Base-by-base conservation (phyloP, 108 stramenopile species). In the Skeletonema tropicum region DNA sequence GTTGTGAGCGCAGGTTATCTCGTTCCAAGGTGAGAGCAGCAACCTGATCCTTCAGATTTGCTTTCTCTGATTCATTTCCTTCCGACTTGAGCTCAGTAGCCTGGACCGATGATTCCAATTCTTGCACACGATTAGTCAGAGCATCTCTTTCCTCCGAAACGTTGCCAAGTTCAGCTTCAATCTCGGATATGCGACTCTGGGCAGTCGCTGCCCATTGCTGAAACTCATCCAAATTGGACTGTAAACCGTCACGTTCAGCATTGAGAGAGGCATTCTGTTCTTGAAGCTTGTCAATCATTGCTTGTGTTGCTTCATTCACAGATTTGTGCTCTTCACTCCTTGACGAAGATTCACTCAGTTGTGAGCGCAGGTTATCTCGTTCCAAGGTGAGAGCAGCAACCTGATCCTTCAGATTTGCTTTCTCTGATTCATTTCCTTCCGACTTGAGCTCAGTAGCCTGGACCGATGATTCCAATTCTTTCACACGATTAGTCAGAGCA, bases 131-230 rank as follows among this genome's bases (percentile, higher is more conserved):
- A n/a, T 26, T 60, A 46, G 57, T 79, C 31, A 77, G 58, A 42
- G 75, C 73, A 29, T 83, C 68, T 26, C 68, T 61, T 59, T 83
- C 77, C 23, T 36, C 52, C n/a, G n/a, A n/a, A n/a, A n/a, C n/a
- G n/a, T n/a, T n/a, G n/a, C n/a, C n/a, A n/a, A n/a, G n/a, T n/a
- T n/a, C n/a, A n/a, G n/a, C n/a, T 39, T 88, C 69, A 36, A 90
- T 59, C 29, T 90, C 87, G 26, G 79, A 59, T 29, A 88, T 83
- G 45, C 83, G 85, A 41, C 36, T 55, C 70, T 88, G 87, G 0
- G 80, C 84, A 46, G 79, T 68, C 14, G 87, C 86, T 25, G 84
- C 64, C 89, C 89, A 90, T 31, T 76, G 66, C 45, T 85, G 74
- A 42, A 90, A 87, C 79, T 88, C n/a, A n/a, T n/a, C 26, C 2